Evolutionary conservation across 1,284 basidiomycete genomes (phyloP).

Genomic region (Cutaneotrichosporon cutaneum): DNA sequence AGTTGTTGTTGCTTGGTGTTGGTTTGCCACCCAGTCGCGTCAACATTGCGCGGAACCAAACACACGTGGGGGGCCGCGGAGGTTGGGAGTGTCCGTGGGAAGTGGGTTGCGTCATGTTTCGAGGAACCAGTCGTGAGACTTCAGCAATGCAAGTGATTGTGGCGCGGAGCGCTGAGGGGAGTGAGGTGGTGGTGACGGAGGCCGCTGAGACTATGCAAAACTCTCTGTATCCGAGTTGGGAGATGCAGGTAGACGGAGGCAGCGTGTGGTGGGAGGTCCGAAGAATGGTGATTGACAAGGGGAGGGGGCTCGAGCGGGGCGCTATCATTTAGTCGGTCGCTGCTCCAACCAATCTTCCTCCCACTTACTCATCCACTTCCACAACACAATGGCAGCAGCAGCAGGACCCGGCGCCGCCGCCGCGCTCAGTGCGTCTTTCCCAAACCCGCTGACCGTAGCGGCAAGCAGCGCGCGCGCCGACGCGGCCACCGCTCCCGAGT

Average conservation of each 20-base stretch:
- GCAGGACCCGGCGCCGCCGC: not conserved
- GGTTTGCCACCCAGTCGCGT: not conserved
- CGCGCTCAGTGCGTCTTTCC: not conserved
- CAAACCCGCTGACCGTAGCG: not conserved
- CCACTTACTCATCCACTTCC: not conserved
- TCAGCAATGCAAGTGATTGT: not conserved
- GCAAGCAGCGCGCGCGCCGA: not conserved
- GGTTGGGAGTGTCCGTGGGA: not conserved
- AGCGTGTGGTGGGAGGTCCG: no score
- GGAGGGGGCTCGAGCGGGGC: not conserved
- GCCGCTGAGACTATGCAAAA: no score
- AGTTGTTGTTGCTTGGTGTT: not conserved
- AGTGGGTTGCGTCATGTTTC: not conserved
- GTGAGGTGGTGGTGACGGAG: no score
- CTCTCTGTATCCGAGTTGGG: no score
- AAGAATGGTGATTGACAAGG: not conserved
- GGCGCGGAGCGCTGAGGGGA: no score
- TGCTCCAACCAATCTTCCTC: not conserved
- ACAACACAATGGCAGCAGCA: not conserved
- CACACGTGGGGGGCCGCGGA: not conserved
- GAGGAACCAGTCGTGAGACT: no score
- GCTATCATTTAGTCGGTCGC: no score
- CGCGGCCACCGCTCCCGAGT: conserved; percentile 33
- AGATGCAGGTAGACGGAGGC: no score
- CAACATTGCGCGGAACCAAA: conserved; percentile 10